Evolutionary conservation across 2,329 filamentous ascomycete species (phyloP).

Genomic region (Arthrinium puccinioides): DNA sequence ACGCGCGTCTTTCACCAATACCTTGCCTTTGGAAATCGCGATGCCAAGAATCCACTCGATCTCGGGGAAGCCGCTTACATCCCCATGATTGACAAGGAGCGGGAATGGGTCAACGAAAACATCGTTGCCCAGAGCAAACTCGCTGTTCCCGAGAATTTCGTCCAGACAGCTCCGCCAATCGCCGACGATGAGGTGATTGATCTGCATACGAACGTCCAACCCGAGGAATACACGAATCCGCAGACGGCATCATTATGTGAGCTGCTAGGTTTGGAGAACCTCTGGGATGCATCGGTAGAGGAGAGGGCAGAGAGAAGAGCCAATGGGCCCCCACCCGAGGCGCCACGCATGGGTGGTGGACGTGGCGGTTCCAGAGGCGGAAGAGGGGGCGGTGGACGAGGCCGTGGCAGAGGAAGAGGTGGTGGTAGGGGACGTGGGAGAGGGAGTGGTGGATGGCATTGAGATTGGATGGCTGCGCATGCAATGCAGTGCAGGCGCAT

Average conservation of each 20-base stretch:
- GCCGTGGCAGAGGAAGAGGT: constrained; percentile 12
- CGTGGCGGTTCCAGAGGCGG: constrained; percentile 22
- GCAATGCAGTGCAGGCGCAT: too few relatives aligned
- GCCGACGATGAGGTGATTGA: constrained; percentile 41
- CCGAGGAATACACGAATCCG: constrained; percentile 76
- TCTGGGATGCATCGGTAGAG: constrained; percentile 65
- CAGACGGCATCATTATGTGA: constrained; percentile 80
- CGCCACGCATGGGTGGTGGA: constrained; percentile 13
- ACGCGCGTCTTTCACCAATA: constrained; percentile 69
- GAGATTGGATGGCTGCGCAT: too few relatives aligned
- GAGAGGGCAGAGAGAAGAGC: constrained; percentile 55
- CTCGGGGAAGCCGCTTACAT: constrained; percentile 63
- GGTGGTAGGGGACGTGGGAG: constrained; percentile 8
- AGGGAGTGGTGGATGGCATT: background rate
- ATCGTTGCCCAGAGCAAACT: constrained; percentile 57
- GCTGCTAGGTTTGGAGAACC: constrained; percentile 68
- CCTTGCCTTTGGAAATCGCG: constrained; percentile 55
- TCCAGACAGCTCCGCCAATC: constrained; percentile 62
- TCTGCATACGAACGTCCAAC: constrained; percentile 45
- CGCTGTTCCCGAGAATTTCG: constrained; percentile 71
- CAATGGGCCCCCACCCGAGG: constrained; percentile 45
- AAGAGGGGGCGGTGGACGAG: constrained; percentile 26
- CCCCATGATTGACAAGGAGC: constrained; percentile 60
- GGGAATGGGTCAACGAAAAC: constrained; percentile 75
- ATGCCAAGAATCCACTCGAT: constrained; percentile 47